These are phyloP conservation scores for Cordyceps fumosorosea DNA, from an alignment of 2,329 filamentous ascomycete genomes.

Conservation along the genomic window DNA sequence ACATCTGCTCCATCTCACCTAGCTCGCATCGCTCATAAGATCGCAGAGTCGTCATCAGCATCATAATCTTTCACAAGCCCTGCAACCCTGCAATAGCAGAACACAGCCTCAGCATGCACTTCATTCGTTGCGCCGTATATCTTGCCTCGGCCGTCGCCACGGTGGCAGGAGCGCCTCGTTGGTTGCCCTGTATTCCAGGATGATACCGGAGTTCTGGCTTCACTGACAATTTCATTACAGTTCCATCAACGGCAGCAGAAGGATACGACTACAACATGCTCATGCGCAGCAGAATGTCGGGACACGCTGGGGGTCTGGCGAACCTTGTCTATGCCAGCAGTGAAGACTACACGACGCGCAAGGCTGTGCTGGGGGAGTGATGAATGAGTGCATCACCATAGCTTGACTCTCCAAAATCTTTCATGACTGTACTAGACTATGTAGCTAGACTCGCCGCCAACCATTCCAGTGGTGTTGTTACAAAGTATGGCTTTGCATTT, in stretches of 20 bases:
- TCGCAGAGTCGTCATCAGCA: neutral
- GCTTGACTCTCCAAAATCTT: neutral
- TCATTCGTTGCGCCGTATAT: neutral
- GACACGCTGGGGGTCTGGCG: neutral
- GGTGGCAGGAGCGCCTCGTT: neutral
- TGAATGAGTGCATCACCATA: neutral
- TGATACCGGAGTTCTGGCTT: neutral
- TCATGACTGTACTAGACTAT: neutral
- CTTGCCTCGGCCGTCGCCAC: neutral
- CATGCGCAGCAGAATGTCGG: neutral
- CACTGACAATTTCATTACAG: neutral
- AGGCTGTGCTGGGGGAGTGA: neutral
- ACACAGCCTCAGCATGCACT: neutral
- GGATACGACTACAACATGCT: neutral
- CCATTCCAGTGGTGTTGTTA: too few species aligned
- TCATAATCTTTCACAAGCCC: neutral
- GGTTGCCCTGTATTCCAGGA: neutral
- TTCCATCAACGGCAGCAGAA: neutral
- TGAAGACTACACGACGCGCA: neutral
- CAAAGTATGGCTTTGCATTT: too few species aligned
- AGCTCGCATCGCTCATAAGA: neutral
- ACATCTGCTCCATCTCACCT: neutral
- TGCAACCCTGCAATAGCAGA: neutral
- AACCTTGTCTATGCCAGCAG: neutral
- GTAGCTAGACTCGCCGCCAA: neutral